Base-by-base conservation (phyloP, 1,139 yeast genomes). In the Diutina siamensis region DNA sequence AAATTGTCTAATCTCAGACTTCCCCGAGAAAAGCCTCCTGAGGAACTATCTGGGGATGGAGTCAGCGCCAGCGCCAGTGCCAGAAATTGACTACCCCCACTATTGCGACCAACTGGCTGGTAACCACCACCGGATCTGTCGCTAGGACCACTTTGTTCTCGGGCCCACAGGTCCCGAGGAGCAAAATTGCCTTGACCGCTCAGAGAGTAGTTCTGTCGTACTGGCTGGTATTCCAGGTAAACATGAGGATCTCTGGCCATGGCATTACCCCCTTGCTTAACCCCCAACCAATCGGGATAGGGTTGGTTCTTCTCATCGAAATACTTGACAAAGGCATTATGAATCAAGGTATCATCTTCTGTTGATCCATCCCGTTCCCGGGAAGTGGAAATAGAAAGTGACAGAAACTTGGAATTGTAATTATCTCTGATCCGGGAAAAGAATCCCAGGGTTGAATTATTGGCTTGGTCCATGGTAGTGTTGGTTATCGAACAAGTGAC, bases 201-300 rank as follows among this genome's bases (percentile, higher is more conserved):
- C 21, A 15, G 31, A 18, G 31, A 22, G 33, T 25, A 25, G 3
- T 27, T 15, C 15, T 22, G 32, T n/a, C 42, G 42, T 3, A 38
- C 42, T 3, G 42, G 42, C n/a, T 38, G 42, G 13, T 8, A 38
- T 25, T 38, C 32, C 17, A 25, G 25, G 33, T 38, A 38, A 17
- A 38, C 42, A 25, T 38, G n/a, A 7, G 31, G 42, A 20, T 38
- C 42, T 17, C 15, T 20, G 18, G 25, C 31, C 7, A 18, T 17
- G 32, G 42, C 32, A 12, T n/a, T 17, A 3, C 42, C 42, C 4
- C 32, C 42, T 13, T 25, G 17, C 48, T 57, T 52, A 4, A 59
- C 70, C 4, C 74, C 75, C 20, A 71, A 58, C 76, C 76, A 71
- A 28, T 68, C 74, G 9, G 76, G 76, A 48, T 65, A 71, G 10